Conservation (phyloP, 768 basidiomycete species). For the Calocera viscosa region DNA sequence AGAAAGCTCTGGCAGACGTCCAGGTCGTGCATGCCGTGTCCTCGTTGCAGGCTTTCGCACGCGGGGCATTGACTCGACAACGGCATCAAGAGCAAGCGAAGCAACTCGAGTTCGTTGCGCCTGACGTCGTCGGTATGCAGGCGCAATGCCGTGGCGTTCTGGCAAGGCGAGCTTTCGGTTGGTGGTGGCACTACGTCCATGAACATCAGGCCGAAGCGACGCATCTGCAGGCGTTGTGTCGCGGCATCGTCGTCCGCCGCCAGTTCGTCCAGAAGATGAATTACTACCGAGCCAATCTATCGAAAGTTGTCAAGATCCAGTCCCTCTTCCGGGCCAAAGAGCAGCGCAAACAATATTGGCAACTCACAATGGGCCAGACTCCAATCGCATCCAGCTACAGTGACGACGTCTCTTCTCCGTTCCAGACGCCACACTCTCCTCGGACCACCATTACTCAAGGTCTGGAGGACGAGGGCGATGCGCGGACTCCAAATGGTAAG, state of each 20-base stretch:
- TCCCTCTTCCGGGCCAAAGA: slow-evolving; percentile 94
- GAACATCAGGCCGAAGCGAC: slow-evolving; percentile 59
- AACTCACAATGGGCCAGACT: slow-evolving; percentile 83
- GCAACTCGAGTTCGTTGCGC: slow-evolving; percentile 60
- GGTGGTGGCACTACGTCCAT: slow-evolving; percentile 77
- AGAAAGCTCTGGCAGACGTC: slow-evolving; percentile 62
- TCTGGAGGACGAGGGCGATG: no score
- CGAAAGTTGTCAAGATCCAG: slow-evolving; percentile 88
- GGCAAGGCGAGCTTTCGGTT: slow-evolving; percentile 51
- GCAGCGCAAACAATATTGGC: slow-evolving; percentile 87
- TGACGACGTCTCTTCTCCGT: no score
- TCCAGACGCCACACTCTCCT: no score
- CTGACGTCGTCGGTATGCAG: slow-evolving; percentile 70
- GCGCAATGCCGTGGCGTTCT: slow-evolving; percentile 64
- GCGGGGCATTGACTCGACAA: slow-evolving; percentile 63
- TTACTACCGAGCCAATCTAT: slow-evolving; percentile 70
- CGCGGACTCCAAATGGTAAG: no score
- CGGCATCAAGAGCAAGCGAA: slow-evolving; percentile 62
- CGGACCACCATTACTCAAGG: no score
- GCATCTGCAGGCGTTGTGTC: slow-evolving; percentile 71
- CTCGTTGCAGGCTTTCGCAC: slow-evolving; percentile 64
- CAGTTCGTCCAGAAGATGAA: slow-evolving; percentile 62
- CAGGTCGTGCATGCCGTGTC: slow-evolving; percentile 59
- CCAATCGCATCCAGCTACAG: no score
- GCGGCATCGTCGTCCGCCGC: slow-evolving; percentile 64